Evolutionary conservation across 495 filamentous ascomycete species (phyloP), one percentile per base, ranked within the genome.

Genomic region (Penicillium odoratum): DNA sequence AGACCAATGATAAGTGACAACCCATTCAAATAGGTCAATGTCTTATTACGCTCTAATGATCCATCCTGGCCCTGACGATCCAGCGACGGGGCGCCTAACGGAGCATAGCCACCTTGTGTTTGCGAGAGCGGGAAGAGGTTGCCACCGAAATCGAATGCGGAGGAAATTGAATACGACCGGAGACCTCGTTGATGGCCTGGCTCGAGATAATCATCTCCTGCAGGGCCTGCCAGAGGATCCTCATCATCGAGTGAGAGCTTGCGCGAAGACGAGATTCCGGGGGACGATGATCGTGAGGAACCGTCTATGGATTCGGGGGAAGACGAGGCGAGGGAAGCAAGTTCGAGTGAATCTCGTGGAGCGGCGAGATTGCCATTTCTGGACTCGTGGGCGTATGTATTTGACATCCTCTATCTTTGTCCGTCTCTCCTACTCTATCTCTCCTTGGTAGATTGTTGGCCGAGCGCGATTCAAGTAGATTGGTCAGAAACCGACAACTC

Each of bases 91-190:
- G 86, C 85, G 25, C 91, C 91, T 10, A 97, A 73, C 4, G 92
- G 89, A 21, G 92, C 88, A 71, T 97, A 97, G 13, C 87, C 88
- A 42, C 80, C 81, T 11, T 88, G 83, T 6, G 93, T 93, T 34
- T 90, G 87, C n/a, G 92, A 92, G 26, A 98, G 81, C 0, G 94
- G 94, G 67, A 97, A 96, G 36, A 98, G 82, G 66, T 92, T 96
- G 43, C 88, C 81, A 47, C 89, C 85, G 67, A 97, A 97, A 71
- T 98, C 94, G 71, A 98, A 98, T 30, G 90, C 91, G 11, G 93
- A 97, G 29, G 87, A 91, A 38, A 97, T 81, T 9, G 90, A 96
- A 75, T 91, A 97, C 48, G 91, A 87, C 38, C 94, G 88, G 49
- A 70, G 71, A 61, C 82, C 83, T 33, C 79, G 71, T 5, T 73